Evolutionary conservation across 139 green algal genomes (phyloP).

Genomic region (Nannochloris sp.): DNA sequence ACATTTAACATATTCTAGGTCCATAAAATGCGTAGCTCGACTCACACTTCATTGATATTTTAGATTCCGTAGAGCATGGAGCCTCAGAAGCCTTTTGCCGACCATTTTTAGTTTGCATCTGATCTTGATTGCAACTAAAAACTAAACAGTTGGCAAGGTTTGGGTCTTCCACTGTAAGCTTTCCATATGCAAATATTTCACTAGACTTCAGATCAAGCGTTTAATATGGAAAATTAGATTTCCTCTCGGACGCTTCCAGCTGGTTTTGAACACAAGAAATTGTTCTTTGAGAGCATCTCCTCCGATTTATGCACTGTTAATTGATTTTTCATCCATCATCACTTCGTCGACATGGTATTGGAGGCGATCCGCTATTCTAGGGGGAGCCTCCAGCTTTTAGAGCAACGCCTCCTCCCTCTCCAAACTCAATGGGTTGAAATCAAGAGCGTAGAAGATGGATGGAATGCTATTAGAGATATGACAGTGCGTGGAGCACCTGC

Average conservation of each 20-base stretch:
- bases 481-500: conserved; percentile 88
- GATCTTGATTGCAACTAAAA: not conserved
- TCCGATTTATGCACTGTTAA: not conserved
- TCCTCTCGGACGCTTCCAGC: no score
- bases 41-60: not conserved
- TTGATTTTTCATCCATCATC: not conserved
- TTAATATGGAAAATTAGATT: no score
- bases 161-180: not conserved
- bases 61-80: not conserved
- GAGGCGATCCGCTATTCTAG: conserved; percentile 70
- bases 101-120: not conserved
- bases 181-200: not conserved
- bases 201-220: not conserved
- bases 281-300: not conserved
- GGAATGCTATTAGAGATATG: conserved; percentile 78
- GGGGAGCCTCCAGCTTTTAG: conserved; percentile 73
- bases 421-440: conserved; percentile 60
- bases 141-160: not conserved
- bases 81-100: not conserved
- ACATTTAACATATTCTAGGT: no score
- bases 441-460: conserved; percentile 38
- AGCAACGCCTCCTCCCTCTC: conserved; percentile 81
- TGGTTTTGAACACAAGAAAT: not conserved
- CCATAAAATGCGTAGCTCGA: no score
- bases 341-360: conserved; percentile 26